Conservation (phyloP, 805 yeast genomes). For the Isabelozyma gotoi region DNA sequence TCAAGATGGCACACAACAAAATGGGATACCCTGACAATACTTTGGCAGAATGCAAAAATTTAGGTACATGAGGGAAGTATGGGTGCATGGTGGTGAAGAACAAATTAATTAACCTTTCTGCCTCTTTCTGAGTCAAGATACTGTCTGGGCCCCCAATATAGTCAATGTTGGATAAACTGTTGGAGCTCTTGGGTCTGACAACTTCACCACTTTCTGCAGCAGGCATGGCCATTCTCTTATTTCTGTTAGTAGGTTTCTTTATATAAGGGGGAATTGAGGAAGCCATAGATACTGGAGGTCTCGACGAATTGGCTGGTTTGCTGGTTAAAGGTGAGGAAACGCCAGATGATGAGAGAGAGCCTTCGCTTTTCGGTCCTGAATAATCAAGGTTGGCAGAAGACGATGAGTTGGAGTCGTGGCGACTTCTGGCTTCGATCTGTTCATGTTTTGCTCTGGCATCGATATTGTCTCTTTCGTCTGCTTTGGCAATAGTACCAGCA, state of each 20-base stretch:
- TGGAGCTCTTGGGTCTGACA: conserved; percentile 48
- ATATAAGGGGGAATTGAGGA: conserved; percentile 19
- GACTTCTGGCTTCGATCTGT: conserved; percentile 36
- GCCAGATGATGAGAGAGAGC: background rate
- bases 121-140: conserved; percentile 62
- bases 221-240: conserved; percentile 39
- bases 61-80: conserved; percentile 84
- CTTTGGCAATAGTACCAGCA: conserved; percentile 72
- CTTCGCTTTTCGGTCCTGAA: background rate
- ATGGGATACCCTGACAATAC: conserved; percentile 78
- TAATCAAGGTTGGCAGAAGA: background rate
- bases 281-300: background rate
- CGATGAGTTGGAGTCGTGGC: background rate
- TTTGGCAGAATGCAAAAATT: conserved; percentile 63
- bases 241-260: conserved; percentile 9
- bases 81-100: conserved; percentile 85
- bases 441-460: conserved; percentile 51
- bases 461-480: conserved; percentile 62
- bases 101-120: conserved; percentile 52
- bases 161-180: conserved; percentile 56
- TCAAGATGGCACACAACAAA: conserved; percentile 73
- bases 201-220: conserved; percentile 39
- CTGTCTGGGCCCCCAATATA: conserved; percentile 58
- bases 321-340: background rate
- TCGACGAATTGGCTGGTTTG: background rate